Percentiles rank a stretch among this genome's conserved stretches.
These are phyloP conservation scores for Mortierella antarctica DNA, from an alignment of 192 early-diverging fungal genomes.

Conservation along the genomic window DNA sequence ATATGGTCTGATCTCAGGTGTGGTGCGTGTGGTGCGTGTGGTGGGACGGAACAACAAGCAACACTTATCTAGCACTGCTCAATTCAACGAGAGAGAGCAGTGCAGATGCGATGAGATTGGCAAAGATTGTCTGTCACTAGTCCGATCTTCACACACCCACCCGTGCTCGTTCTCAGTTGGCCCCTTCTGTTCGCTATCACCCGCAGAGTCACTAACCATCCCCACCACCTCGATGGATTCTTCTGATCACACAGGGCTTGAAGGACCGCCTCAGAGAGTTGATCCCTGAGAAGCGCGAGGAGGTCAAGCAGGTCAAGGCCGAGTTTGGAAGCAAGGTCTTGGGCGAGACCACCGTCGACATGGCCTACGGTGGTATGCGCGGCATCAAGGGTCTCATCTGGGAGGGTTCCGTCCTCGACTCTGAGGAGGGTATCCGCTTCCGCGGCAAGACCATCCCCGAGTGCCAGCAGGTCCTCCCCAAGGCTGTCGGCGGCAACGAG, in stretches of 20 bases:
- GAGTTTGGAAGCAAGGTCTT: slow-evolving; percentile 92
- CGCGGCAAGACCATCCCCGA: slow-evolving; percentile 96
- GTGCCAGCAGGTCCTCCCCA: slow-evolving; percentile 92
- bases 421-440: slow-evolving; percentile 99
- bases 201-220: neutral
- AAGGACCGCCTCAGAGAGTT: slow-evolving; percentile 95
- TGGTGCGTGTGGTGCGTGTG: too few species aligned
- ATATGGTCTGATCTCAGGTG: too few species aligned
- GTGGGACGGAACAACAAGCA: too few species aligned
- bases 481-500: slow-evolving; percentile 87
- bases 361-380: slow-evolving; percentile 99
- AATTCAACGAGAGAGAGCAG: too few species aligned
- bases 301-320: slow-evolving; percentile 94
- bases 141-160: too few species aligned
- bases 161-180: too few species aligned
- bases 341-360: slow-evolving; percentile 96
- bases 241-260: slow-evolving; percentile 73
- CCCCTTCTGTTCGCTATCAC: too few species aligned
- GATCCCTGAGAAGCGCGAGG: slow-evolving; percentile 94
- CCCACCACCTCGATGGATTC: neutral
- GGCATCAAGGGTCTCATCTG: slow-evolving; percentile 99
- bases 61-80: too few species aligned
- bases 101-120: too few species aligned
- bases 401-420: slow-evolving; percentile 98
- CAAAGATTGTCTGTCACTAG: too few species aligned